Evolutionary conservation across 805 yeast genomes (phyloP).

Genomic region (Candida namnaoensis): DNA sequence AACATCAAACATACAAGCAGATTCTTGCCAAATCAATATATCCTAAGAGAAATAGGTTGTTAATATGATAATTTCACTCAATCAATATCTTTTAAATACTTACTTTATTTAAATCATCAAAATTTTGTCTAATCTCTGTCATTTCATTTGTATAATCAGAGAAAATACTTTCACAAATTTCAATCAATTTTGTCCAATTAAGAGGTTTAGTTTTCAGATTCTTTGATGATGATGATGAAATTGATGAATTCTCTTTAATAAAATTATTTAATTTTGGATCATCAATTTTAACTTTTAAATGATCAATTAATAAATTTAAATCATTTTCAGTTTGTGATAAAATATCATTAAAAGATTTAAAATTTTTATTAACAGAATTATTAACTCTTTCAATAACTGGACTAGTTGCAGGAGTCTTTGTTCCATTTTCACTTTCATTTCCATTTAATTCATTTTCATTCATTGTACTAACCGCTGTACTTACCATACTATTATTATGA

Average conservation of each 20-base stretch:
- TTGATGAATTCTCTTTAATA: too few relatives aligned
- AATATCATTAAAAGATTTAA: background rate
- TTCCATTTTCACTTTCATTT: background rate
- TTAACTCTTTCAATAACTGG: background rate
- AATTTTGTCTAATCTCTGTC: constrained; percentile 13
- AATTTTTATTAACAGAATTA: background rate
- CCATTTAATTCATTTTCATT: too few relatives aligned
- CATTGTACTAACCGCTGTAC: background rate
- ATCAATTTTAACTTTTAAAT: background rate
- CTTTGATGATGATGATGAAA: too few relatives aligned
- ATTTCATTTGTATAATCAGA: constrained; percentile 11
- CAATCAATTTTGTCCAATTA: background rate
- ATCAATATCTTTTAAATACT: background rate
- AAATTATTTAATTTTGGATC: background rate
- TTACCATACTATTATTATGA: background rate
- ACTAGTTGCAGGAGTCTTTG: background rate
- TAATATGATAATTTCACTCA: background rate
- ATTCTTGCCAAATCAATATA: constrained; percentile 18
- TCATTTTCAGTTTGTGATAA: background rate
- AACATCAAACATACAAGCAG: constrained; percentile 14
- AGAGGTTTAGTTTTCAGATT: too few relatives aligned
- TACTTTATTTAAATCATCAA: constrained; percentile 14
- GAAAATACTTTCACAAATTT: background rate
- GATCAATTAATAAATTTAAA: background rate
- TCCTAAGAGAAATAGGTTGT: constrained; percentile 4